Evolutionary conservation across 345 rosid species (phyloP), one percentile per base, ranked within the genome.

Genomic region (Pelargonium nanum): DNA sequence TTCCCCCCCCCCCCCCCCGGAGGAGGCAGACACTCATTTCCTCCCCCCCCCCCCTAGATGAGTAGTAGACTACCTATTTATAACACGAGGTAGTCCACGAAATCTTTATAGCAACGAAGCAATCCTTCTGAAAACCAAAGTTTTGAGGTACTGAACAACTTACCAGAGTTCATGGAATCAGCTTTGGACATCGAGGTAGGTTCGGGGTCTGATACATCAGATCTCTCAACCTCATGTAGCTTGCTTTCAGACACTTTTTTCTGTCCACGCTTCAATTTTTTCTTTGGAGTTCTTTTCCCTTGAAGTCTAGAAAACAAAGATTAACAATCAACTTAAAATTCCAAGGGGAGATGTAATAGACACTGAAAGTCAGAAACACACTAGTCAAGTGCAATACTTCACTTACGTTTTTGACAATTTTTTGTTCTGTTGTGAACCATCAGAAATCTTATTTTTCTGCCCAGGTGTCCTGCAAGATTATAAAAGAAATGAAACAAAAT

Each of bases 231-330:
- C 57, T 76, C 80, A 71, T 53, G 52, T 57, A 66, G 70, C 56
- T 70, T 71, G 60, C 63, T 72, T 69, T 67, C 77, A 67, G 75
- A 55, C 50, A 50, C 65, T 62, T 65, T 22, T 70, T 72, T 74
- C 54, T 64, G 68, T 67, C 68, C 85, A 21, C 69, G 22, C 67
- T 71, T 74, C 48, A 40, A 40, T 66, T 40, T 40, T 40, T 83
- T 89, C 86, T 83, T 89, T 34, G 95, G 94, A 55, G 92, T 93
- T 81, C 96, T 82, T 83, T 80, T 87, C 55, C 86, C 80, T 74
- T 84, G 85, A 50, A 73, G 77, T 66, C 97, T 93, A 51, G 21
- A 57, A 59, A 58, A 28, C 48, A 66, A 40, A 70, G 48, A 20
- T 44, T 32, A 12, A 30, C 56, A 57, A 69, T 32, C 51, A 68